Conservation (phyloP, 73 alveolate genomes). For the Paramecium sonneborni region DNA sequence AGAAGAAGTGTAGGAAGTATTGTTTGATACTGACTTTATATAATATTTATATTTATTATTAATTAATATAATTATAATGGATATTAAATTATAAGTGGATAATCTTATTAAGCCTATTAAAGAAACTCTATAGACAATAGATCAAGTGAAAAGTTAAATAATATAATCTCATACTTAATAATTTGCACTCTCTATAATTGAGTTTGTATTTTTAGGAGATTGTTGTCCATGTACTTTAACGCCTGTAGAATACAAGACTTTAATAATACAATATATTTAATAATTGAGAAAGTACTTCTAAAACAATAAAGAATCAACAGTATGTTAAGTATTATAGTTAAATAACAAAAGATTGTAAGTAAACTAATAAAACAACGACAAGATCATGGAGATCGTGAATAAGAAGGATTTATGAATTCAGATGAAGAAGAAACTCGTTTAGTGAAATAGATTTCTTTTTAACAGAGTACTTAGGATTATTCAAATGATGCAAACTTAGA, state of each 20-base stretch:
- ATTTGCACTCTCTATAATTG: neutral
- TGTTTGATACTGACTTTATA: neutral
- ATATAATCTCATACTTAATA: neutral
- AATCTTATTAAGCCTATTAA: neutral
- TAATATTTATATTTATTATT: neutral
- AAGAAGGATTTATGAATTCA: slow-evolving; percentile 32
- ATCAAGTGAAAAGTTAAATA: neutral
- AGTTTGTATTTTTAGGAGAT: neutral
- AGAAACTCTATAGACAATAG: neutral
- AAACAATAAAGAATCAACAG: neutral
- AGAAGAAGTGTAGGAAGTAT: slow-evolving; percentile 26
- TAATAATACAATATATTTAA: neutral
- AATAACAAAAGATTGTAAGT: neutral
- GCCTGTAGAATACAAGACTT: neutral
- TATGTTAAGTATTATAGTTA: neutral
- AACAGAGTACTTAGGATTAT: neutral
- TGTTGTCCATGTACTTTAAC: neutral
- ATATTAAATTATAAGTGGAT: neutral
- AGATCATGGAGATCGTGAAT: neutral
- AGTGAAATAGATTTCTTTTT: neutral
- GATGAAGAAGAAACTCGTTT: slow-evolving; percentile 15
- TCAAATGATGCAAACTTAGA: neutral
- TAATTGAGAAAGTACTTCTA: neutral
- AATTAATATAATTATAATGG: neutral
- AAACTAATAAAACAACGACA: neutral